A percentile compares a stretch with the other conserved stretches of the same genome.
phyloP scores from a whole-genome alignment of 1,284 basidiomycete species.

The Boletellus dicymbophilus region DNA sequence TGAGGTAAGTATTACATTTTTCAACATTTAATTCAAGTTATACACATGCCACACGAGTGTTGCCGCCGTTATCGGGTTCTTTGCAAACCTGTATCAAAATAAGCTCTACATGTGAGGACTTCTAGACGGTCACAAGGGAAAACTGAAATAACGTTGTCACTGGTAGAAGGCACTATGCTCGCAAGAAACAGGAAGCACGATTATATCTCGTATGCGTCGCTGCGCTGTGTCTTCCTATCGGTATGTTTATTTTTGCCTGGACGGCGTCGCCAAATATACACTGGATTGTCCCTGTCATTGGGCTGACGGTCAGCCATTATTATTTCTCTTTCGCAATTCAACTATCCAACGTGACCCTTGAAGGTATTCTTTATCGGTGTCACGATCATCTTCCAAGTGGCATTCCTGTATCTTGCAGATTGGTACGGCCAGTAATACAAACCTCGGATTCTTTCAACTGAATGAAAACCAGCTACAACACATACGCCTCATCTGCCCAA shows the following conservation, averaged over 20 bases:
- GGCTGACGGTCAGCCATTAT: slow-evolving; percentile 36
- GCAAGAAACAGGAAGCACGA: slow-evolving; percentile 61
- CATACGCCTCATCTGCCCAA: slow-evolving; percentile 75
- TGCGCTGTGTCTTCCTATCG: slow-evolving; percentile 51
- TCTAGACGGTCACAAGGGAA: too few relatives aligned
- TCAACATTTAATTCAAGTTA: not conserved
- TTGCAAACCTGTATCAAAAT: slow-evolving; percentile 65
- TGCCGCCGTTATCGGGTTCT: slow-evolving; percentile 60
- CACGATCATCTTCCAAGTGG: slow-evolving; percentile 61
- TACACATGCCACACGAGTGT: slow-evolving; percentile 43
- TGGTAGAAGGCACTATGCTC: slow-evolving; percentile 29
- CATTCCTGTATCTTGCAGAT: slow-evolving; percentile 74
- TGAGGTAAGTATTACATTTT: slow-evolving; percentile 47
- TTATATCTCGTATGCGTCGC: slow-evolving; percentile 56
- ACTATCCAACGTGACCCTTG: slow-evolving; percentile 21
- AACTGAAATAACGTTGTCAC: too few relatives aligned
- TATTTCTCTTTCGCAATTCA: not conserved
- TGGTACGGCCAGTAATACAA: slow-evolving; percentile 49
- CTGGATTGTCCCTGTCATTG: slow-evolving; percentile 47
- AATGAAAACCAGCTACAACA: slow-evolving; percentile 52
- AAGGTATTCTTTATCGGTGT: slow-evolving; percentile 56
- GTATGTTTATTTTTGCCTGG: slow-evolving; percentile 56
- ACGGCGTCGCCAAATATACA: slow-evolving; percentile 28
- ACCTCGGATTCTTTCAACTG: not conserved
- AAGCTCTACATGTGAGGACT: slow-evolving; percentile 56